Percentiles rank a stretch among this genome's conserved stretches.
phyloP scores from a whole-genome alignment of 176 grass and related monocot genomes.

The Triticum timopheevii region DNA sequence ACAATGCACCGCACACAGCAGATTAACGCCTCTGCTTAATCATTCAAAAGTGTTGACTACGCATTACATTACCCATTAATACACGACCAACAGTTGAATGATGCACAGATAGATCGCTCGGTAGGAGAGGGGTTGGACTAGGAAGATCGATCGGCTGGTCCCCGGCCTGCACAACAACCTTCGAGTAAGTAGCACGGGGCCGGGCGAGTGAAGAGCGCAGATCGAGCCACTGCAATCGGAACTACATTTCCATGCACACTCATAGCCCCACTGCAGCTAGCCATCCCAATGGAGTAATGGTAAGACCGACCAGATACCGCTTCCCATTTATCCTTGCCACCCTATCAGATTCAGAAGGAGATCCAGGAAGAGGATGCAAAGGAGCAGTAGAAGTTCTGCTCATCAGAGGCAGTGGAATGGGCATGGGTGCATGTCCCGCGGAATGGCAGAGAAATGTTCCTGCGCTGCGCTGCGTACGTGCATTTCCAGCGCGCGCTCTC shows the following conservation, averaged over 20 bases:
- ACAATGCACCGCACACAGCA: background rate
- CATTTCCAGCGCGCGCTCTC: background rate
- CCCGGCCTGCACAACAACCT: background rate
- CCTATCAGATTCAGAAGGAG: background rate
- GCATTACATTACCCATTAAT: background rate
- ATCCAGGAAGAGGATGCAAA: background rate
- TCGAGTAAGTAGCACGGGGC: background rate
- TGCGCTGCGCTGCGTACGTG: slow-evolving; percentile 7
- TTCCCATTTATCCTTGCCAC: background rate
- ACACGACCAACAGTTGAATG: background rate
- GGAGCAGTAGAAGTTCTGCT: too few species aligned
- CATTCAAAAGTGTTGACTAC: background rate
- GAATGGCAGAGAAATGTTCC: background rate
- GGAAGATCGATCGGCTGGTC: background rate
- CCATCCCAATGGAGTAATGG: background rate
- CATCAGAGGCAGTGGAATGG: background rate
- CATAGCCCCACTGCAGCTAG: background rate
- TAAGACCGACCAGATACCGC: background rate
- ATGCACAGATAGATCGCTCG: background rate
- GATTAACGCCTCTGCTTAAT: background rate
- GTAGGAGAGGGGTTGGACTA: background rate
- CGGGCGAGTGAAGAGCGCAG: background rate
- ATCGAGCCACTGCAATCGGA: background rate
- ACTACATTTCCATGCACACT: background rate
- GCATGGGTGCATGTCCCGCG: background rate